Percentiles rank a stretch among this genome's conserved stretches.
Conservation (phyloP, 768 basidiomycete genomes). For the Boletus reticuloceps region DNA sequence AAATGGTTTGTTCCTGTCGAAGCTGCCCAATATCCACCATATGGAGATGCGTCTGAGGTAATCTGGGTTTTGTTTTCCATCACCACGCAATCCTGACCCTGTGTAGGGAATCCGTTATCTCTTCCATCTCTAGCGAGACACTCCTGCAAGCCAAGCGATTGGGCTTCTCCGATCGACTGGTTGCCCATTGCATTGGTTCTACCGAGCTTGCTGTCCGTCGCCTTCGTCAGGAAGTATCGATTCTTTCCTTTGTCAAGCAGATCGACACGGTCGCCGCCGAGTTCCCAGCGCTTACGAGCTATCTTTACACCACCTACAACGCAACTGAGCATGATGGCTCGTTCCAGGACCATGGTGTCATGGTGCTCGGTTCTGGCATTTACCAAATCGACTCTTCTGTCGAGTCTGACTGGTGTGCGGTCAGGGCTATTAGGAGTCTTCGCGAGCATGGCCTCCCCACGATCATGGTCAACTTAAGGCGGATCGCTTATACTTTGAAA, state of each 20-base stretch:
- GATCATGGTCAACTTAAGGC: too few species aligned
- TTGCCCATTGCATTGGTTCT: conserved; percentile 75
- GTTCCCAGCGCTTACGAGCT: conserved; percentile 98
- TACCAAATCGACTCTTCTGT: conserved; percentile 99
- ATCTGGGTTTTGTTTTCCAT: conserved; percentile 18
- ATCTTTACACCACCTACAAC: conserved; percentile 98
- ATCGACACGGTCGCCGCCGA: conserved; percentile 99
- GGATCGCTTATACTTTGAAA: too few species aligned
- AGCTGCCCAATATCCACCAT: conserved; percentile 77
- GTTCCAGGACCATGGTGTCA: conserved; percentile 91
- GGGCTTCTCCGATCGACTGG: too few species aligned
- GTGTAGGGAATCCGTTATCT: conserved; percentile 58
- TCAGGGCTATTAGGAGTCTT: too few species aligned
- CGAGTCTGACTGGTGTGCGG: too few species aligned
- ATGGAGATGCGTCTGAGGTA: conserved; percentile 80
- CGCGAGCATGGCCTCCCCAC: too few species aligned
- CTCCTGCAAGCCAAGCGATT: conserved; percentile 87
- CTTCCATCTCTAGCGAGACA: conserved; percentile 57
- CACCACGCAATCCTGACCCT: conserved; percentile 1
- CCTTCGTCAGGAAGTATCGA: conserved; percentile 78
- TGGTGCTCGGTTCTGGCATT: conserved; percentile 97
- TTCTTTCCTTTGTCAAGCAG: conserved; percentile 94
- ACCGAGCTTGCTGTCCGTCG: conserved; percentile 92
- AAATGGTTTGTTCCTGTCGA: conserved; percentile 97
- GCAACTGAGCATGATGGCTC: conserved; percentile 89